Base-by-base conservation (phyloP, 2,329 filamentous ascomycete genomes). In the Colletotrichum tanaceti region DNA sequence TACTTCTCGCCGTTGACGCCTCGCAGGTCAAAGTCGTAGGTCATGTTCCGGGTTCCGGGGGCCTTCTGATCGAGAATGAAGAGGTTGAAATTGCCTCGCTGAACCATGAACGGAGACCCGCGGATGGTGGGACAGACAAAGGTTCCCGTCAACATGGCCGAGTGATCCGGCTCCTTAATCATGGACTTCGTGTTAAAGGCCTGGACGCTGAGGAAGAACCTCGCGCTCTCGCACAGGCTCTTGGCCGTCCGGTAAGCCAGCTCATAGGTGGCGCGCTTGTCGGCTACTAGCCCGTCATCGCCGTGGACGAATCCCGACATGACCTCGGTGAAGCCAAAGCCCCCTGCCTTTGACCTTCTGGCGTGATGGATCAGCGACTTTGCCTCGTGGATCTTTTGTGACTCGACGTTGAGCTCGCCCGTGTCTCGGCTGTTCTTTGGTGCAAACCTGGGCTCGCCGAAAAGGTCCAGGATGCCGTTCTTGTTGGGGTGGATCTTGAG, bases 301-400 rank as follows among this genome's bases (percentile, higher is more conserved):
- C 78, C 75, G 71, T 89, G 86, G 32, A 91, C 81, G 71, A 86
- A 87, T 11, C 89, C 89, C 9, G 85, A 83, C 87, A 91, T 90
- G 65, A 90, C 84, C 75, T 91, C 89, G 0, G 86, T 86, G 73
- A 91, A 91, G 28, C 85, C 85, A 62, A 90, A 83, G 0, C 87
- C 86, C 50, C 78, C 78, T 11, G 83, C 81, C 39, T 83, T 80
- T 58, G 83, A 72, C 2, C 79, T 79, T 35, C 77, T 79, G 6
- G 85, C 86, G 24, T 75, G 74, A 22, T 76, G 74, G 62, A 87
- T 83, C 16, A 78, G 77, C 35, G 77, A 72, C 47, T 75, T 75
- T 1, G 81, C 80, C 20, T 75, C 75, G 10, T 72, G 70, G 35
- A 85, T 77, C 55, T 77, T 79, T 7, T 73, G 72, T 5, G 73